These are phyloP conservation scores for Erysimum cheiri DNA, from an alignment of 441 rosid genomes.

Conservation along the genomic window DNA sequence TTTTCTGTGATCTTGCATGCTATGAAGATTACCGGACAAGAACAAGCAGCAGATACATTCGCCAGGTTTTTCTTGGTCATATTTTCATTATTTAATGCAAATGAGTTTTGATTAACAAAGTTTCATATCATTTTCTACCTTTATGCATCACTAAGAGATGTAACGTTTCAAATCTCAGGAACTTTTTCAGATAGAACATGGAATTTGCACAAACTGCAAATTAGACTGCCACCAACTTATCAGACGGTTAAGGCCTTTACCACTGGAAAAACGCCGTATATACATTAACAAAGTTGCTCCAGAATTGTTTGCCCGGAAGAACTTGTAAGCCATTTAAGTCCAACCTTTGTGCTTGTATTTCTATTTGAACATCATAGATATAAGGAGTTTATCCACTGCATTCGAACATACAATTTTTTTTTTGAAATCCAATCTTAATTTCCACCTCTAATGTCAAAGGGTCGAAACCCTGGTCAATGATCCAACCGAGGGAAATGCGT, in stretches of 20 bases:
- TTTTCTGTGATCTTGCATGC: slow-evolving; percentile 84
- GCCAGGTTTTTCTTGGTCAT: slow-evolving; percentile 81
- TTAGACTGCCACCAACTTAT: slow-evolving; percentile 91
- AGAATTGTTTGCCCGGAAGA: slow-evolving; percentile 63
- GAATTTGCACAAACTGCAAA: slow-evolving; percentile 80
- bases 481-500: slow-evolving; percentile 88
- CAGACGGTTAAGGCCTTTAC: slow-evolving; percentile 68
- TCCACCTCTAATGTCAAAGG: slow-evolving; percentile 52
- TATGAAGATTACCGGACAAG: slow-evolving; percentile 90
- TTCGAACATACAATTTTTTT: not conserved
- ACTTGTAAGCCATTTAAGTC: slow-evolving; percentile 59
- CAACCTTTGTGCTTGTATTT: slow-evolving; percentile 1
- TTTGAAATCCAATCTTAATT: slow-evolving; percentile 15
- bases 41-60: slow-evolving; percentile 78
- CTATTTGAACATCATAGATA: slow-evolving; percentile 22
- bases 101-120: not conserved
- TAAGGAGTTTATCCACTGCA: slow-evolving; percentile 2
- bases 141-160: slow-evolving; percentile 27
- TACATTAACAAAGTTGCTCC: slow-evolving; percentile 74
- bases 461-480: slow-evolving; percentile 76
- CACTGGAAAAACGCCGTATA: slow-evolving; percentile 63
- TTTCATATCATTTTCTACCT: slow-evolving; percentile 9
- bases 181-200: slow-evolving; percentile 88
- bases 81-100: slow-evolving; percentile 21
- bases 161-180: slow-evolving; percentile 57